Conservation (phyloP, 2,329 filamentous ascomycete genomes). For the Aspergillus unguis region DNA sequence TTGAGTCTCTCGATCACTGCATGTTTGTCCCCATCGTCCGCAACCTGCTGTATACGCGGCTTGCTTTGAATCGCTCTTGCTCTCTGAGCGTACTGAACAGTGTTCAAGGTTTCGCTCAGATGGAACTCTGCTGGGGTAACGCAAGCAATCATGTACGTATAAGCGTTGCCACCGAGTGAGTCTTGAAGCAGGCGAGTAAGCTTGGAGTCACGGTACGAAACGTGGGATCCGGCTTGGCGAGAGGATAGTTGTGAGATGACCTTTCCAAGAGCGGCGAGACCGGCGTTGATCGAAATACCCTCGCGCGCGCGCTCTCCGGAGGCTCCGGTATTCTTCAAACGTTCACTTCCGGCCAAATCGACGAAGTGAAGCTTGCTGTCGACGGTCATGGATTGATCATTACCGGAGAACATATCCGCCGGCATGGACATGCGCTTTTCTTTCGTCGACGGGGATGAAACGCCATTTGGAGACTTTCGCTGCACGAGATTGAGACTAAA, state of each 20-base stretch:
- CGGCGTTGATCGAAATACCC: slow-evolving; percentile 97
- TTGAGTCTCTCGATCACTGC: slow-evolving; percentile 89
- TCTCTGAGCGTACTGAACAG: slow-evolving; percentile 93
- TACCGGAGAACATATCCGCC: slow-evolving; percentile 68
- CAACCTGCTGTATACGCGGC: slow-evolving; percentile 85
- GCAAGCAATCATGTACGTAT: slow-evolving; percentile 99
- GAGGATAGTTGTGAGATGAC: slow-evolving; percentile 98
- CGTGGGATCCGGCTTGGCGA: slow-evolving; percentile 78
- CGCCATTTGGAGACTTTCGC: slow-evolving; percentile 56
- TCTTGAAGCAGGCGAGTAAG: slow-evolving; percentile 93
- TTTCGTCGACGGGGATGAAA: slow-evolving; percentile 47
- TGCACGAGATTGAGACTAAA: slow-evolving; percentile 91
- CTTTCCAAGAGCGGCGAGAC: slow-evolving; percentile 89
- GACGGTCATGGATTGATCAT: slow-evolving; percentile 68
- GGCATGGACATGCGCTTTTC: slow-evolving; percentile 89
- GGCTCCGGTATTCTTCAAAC: slow-evolving; percentile 93
- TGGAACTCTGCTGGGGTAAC: slow-evolving; percentile 97
- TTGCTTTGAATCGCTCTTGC: slow-evolving; percentile 97
- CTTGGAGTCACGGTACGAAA: slow-evolving; percentile 97
- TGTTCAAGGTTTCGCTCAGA: slow-evolving; percentile 94
- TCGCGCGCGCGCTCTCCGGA: slow-evolving; percentile 92
- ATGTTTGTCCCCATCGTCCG: slow-evolving; percentile 89
- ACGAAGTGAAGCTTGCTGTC: slow-evolving; percentile 99
- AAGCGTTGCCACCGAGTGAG: slow-evolving; percentile 92
- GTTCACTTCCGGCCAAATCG: slow-evolving; percentile 92